Evolutionary conservation across 257 asterid genomes (phyloP), one percentile per base, ranked within the genome.

Genomic region (Primulina tabacum): DNA sequence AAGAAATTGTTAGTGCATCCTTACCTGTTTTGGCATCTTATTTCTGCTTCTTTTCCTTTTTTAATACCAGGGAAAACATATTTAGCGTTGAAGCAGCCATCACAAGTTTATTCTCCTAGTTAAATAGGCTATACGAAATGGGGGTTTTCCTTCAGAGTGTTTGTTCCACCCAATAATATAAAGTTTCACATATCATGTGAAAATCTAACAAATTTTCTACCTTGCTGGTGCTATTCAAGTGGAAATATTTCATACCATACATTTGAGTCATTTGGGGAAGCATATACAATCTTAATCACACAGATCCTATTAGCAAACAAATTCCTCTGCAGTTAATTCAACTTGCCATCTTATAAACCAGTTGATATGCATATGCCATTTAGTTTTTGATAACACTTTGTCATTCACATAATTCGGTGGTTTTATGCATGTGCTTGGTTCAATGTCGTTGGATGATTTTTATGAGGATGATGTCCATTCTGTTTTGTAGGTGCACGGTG

Each of bases 401-500:
- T 40, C 35, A 1, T 24, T 40, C 18, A 21, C 21, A 20, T 38
- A 7, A 58, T 58, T 58, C 14, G 21, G 28, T 61, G 43, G 17
- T 30, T 50, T 14, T 5, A 5, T 10, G 10, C 5, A 28, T 7
- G 11, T 21, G 20, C 20, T 21, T 8, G 68, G 71, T 33, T 43
- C 18, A 18, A 6, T 52, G 60, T 37, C 28, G 21, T 64, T 33
- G 35, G 28, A 57, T 32, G 61, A 53, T 40, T 65, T 53, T 65
- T 75, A 47, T 24, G 76, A 66, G 18, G 40, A 72, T 57, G 68
- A 28, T 29, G 29, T 33, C 8, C 9, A 3, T 56, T 65, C 17
- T 64, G 43, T 64, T 66, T 60, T 76, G 81, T 74, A 92, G 98
- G 57, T 88, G 98, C 72, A 73, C 83, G 0, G 84, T 92, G 71